Evolutionary conservation across 2,329 filamentous ascomycete species (phyloP), one percentile per base, ranked within the genome.

Genomic region (Penicillium sp.): DNA sequence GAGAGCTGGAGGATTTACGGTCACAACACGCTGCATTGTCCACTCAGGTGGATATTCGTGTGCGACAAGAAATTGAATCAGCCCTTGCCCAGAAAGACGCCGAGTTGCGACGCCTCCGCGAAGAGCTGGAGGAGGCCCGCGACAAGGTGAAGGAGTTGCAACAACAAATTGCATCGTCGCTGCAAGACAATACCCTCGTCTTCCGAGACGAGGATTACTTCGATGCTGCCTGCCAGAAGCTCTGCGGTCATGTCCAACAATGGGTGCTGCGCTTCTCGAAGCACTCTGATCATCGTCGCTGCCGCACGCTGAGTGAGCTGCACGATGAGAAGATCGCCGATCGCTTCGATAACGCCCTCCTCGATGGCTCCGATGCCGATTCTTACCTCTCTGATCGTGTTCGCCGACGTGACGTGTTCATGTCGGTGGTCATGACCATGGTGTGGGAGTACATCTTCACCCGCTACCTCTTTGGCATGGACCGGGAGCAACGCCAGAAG

Each of bases 371-470:
- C 47, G 93, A 98, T 72, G 92, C 96, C 63, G 92, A 98, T 76
- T 81, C 83, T 58, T 95, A 96, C 71, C 87, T 99, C 50, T 85
- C 85, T 65, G 94, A 99, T 74, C 90, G 96, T 40, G 89, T 97
- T 55, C 88, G 86, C 70, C 89, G 95, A 61, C 88, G 94, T 60
- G 94, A 98, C 74, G 88, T 98, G 59, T 97, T 99, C 83, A 97
- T 98, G 92, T 95, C 92, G 39, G 92, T 99, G 76, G 91, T 94
- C 56, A 98, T 98, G 93, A 95, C 90, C 61, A 97, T 99, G 92
- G 88, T 99, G 53, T 99, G 93, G 93, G 95, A 99, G 77, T 97
- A 96, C 72, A 89, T 99, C 73, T 99, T 99, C 74, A 97, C 94
- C 9, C 88, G 95, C 64, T 99, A 99, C 75, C 87, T 99, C 27